Evolutionary conservation across 2,329 filamentous ascomycete genomes (phyloP).

Genomic region (Apiospora sp.): DNA sequence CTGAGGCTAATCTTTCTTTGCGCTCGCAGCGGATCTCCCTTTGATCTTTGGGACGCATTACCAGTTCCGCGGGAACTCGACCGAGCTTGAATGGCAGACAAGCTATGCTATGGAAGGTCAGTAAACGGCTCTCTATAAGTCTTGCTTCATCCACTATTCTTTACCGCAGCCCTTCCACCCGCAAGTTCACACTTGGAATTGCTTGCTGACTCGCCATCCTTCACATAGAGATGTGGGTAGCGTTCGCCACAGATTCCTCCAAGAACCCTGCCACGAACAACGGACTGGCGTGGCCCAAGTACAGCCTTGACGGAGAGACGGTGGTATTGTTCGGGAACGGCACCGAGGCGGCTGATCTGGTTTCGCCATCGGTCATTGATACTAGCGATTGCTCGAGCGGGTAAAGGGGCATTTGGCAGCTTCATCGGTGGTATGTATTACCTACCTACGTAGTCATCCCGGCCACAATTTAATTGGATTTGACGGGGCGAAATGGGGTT

Average conservation of each 20-base stretch:
- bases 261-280: not conserved
- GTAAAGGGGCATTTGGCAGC: not conserved
- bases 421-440: not conserved
- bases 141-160: not conserved
- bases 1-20: not conserved
- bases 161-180: too few relatives aligned
- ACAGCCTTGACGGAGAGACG: not conserved
- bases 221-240: not conserved
- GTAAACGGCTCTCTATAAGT: not conserved
- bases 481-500: too few relatives aligned
- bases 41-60: conserved; percentile 43
- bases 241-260: not conserved
- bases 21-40: conserved; percentile 38
- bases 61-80: conserved; percentile 40
- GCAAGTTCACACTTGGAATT: not conserved
- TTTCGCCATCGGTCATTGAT: not conserved
- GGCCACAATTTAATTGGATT: too few relatives aligned
- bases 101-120: conserved; percentile 40
- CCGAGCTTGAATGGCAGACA: conserved; percentile 41
- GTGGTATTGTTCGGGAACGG: conserved; percentile 4
- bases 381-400: not conserved
- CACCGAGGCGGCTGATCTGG: not conserved
- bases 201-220: not conserved
- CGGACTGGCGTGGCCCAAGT: conserved; percentile 7
- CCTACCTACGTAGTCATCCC: too few relatives aligned